Percentiles rank a stretch among this genome's conserved stretches.
These are phyloP conservation scores for Corymbia maculata DNA, from an alignment of 345 rosid genomes.

Conservation along the genomic window DNA sequence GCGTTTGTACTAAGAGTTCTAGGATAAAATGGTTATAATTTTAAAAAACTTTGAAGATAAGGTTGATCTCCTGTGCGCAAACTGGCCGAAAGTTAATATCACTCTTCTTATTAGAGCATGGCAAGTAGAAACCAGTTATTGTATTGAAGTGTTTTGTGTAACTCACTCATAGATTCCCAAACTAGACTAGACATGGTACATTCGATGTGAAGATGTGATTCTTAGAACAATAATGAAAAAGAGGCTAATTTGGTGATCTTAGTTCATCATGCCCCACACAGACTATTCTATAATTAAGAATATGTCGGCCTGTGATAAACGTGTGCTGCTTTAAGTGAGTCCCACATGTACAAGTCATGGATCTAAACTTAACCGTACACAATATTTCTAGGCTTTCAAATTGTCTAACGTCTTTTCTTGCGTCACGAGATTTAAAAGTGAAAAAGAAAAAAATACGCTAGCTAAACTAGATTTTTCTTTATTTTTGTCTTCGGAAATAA, in stretches of 20 bases:
- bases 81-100: fast-evolving
- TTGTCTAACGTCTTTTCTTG: background rate
- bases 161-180: fast-evolving
- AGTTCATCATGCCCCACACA: background rate
- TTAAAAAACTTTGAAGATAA: no score
- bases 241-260: background rate
- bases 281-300: no score
- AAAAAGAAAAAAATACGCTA: background rate
- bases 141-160: no score
- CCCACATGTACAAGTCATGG: no score
- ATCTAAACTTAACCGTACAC: background rate
- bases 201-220: background rate
- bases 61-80: fast-evolving
- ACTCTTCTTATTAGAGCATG: no score
- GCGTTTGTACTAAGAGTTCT: background rate
- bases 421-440: background rate
- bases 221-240: no score
- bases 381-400: background rate
- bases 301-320: background rate
- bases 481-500: background rate
- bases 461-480: background rate
- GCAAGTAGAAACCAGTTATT: fast-evolving
- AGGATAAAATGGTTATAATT: background rate
- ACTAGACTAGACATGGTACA: background rate
- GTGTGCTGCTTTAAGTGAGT: background rate